phyloP scores from a whole-genome alignment of 345 rosid genomes.

The Cardamine occulta region DNA sequence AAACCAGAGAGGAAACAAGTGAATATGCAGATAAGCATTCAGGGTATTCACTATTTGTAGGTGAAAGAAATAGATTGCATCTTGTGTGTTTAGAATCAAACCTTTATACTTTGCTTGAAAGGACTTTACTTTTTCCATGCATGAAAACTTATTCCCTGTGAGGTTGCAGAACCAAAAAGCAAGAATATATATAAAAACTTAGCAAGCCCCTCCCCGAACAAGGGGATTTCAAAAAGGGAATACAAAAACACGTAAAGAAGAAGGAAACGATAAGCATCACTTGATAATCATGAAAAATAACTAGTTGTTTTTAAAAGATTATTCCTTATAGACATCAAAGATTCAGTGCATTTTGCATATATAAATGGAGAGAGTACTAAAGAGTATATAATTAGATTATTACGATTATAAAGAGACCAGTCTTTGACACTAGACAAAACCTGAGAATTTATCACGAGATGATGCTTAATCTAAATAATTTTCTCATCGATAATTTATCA shows the following conservation, averaged over 20 bases:
- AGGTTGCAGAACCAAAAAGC: slow-evolving; percentile 42
- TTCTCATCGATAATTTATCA: too few relatives aligned
- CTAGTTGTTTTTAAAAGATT: not conserved
- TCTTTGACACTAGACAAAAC: too few relatives aligned
- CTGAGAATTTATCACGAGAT: too few relatives aligned
- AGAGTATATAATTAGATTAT: too few relatives aligned
- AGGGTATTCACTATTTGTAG: not conserved
- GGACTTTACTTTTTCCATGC: slow-evolving; percentile 10
- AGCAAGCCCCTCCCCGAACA: not conserved
- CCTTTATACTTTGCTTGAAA: slow-evolving; percentile 40
- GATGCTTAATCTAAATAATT: too few relatives aligned
- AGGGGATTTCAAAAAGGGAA: slow-evolving; percentile 9
- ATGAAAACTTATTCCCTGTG: slow-evolving; percentile 9
- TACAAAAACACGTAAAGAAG: not conserved
- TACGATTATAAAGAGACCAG: too few relatives aligned
- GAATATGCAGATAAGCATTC: slow-evolving; percentile 20
- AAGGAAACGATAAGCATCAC: slow-evolving; percentile 22
- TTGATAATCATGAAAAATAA: slow-evolving; percentile 2
- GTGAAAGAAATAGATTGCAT: not conserved
- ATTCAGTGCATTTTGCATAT: not conserved
- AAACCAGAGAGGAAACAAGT: slow-evolving; percentile 14
- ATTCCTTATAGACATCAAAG: not conserved
- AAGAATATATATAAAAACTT: slow-evolving; percentile 29
- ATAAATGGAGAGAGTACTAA: slow-evolving; percentile 2
- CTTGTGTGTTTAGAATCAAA: slow-evolving; percentile 11